phyloP scores from a whole-genome alignment of 495 filamentous ascomycete species.

The Hypoxylon fuscum region DNA sequence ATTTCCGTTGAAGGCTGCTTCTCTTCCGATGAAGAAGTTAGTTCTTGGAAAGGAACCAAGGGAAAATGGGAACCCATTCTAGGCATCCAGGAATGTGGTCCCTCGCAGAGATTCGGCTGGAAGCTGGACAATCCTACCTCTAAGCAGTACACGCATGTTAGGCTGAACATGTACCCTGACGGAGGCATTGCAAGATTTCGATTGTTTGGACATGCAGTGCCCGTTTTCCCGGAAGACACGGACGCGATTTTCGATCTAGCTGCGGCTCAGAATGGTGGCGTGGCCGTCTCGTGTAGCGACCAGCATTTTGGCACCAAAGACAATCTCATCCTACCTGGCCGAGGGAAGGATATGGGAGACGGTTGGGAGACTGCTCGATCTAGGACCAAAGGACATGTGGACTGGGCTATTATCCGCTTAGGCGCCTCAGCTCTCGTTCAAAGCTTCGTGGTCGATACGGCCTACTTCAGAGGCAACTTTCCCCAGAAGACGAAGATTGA shows the following conservation, averaged over 20 bases:
- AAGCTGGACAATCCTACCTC: constrained; percentile 65
- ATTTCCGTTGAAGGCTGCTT: constrained; percentile 84
- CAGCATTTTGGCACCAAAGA: constrained; percentile 86
- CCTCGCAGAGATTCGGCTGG: constrained; percentile 81
- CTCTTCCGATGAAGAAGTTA: constrained; percentile 66
- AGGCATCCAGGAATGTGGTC: constrained; percentile 73
- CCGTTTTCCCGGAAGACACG: constrained; percentile 69
- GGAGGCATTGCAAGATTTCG: constrained; percentile 91
- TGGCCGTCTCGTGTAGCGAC: constrained; percentile 79
- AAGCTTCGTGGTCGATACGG: constrained; percentile 83
- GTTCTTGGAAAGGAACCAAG: constrained; percentile 62
- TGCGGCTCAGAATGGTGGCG: constrained; percentile 81
- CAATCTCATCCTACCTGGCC: constrained; percentile 84
- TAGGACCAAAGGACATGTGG: constrained; percentile 76
- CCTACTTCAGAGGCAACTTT: constrained; percentile 90
- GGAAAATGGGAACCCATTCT: constrained; percentile 80
- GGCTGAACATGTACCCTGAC: constrained; percentile 90
- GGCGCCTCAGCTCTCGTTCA: constrained; percentile 76
- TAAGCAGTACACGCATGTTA: constrained; percentile 83
- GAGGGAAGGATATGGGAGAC: constrained; percentile 92
- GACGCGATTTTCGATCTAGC: constrained; percentile 81
- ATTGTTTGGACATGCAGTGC: constrained; percentile 80
- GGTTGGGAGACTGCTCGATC: constrained; percentile 93
- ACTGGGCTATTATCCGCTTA: constrained; percentile 85
- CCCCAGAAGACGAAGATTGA: constrained; percentile 79